Conservation (phyloP, 2,329 filamentous ascomycete species). For the Penicillium sp. region DNA sequence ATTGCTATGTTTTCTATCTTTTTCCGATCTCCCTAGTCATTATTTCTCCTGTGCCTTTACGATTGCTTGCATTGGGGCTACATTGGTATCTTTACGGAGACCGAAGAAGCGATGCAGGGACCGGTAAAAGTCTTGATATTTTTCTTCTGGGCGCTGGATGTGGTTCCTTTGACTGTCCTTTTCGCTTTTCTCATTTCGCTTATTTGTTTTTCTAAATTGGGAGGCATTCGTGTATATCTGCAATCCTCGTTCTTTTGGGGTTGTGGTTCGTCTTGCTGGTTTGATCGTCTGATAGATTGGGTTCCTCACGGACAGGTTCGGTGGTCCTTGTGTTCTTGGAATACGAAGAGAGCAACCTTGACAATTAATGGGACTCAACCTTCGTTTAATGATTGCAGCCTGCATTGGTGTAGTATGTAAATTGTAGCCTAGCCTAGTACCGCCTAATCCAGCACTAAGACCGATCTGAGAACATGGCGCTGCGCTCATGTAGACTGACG, state of each 20-base stretch:
- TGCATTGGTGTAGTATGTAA: too few relatives aligned
- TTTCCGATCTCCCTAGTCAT: slow-evolving; percentile 10
- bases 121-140: slow-evolving; percentile 19
- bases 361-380: slow-evolving; percentile 7
- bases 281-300: slow-evolving; percentile 23
- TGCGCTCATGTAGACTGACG: too few relatives aligned
- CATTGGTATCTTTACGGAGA: background rate
- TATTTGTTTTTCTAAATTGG: slow-evolving; percentile 5
- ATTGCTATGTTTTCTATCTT: slow-evolving; percentile 21
- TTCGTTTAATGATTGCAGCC: too few relatives aligned
- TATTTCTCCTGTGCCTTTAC: background rate
- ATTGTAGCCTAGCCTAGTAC: too few relatives aligned
- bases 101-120: slow-evolving; percentile 6
- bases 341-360: slow-evolving; percentile 3
- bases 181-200: slow-evolving; percentile 7
- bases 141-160: slow-evolving; percentile 16
- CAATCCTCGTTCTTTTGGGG: slow-evolving; percentile 5
- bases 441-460: too few relatives aligned
- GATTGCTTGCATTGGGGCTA: background rate
- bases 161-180: slow-evolving; percentile 9
- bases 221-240: slow-evolving; percentile 16
- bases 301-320: slow-evolving; percentile 16
- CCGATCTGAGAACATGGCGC: too few relatives aligned
- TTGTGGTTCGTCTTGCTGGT: slow-evolving; percentile 2
- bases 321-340: slow-evolving; percentile 3